Base-by-base conservation (phyloP, 2,329 filamentous ascomycete species). In the Cercospora sp. region DNA sequence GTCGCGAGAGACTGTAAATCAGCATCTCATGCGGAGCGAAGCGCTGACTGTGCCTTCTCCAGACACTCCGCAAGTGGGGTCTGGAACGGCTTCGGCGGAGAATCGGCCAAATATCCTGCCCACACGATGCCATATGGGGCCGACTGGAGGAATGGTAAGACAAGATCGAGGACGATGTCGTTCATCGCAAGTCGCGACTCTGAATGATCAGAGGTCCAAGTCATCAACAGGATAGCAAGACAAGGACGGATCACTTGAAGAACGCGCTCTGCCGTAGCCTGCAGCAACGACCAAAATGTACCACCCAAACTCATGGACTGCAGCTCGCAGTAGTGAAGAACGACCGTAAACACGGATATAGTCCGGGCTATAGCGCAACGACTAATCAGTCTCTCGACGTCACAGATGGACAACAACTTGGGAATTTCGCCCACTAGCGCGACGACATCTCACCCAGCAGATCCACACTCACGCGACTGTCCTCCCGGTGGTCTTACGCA, bases 111-210 rank as follows among this genome's bases (percentile, higher is more conserved):
- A 66, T 66, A 55, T 57, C 32, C 64, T 61, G 45, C 21, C 57
- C 16, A 61, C 55, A n/a, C 32, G 12, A 16, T 55, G 58, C 30
- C 30, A 60, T 68, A 68, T 68, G 62, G 62, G 58, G 66, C 66
- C 66, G 66, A 63, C 40, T 51, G 58, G 66, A 57, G 66, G 66
- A 63, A 59, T 18, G 40, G 55, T 43, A 61, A 24, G 30, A 53
- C 32, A 61, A 40, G 32, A 28, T 55, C 49, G 49, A n/a, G 49
- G 49, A 28, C 13, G 45, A 24, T 51, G 21, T 55, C 24, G 24
- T n/a, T 55, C 24, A 28, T 28, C 24, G 49, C 13, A 26, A 4
- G 26, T 16, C 6, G 5, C 24, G 24, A 53, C 49, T 26, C 10
- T 28, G 12, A 3, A 53, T 12, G 2, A 26, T n/a, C 49, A 53